Conservation (phyloP, 2,329 filamentous ascomycete species). For the Paraconiothyrium brasiliense region DNA sequence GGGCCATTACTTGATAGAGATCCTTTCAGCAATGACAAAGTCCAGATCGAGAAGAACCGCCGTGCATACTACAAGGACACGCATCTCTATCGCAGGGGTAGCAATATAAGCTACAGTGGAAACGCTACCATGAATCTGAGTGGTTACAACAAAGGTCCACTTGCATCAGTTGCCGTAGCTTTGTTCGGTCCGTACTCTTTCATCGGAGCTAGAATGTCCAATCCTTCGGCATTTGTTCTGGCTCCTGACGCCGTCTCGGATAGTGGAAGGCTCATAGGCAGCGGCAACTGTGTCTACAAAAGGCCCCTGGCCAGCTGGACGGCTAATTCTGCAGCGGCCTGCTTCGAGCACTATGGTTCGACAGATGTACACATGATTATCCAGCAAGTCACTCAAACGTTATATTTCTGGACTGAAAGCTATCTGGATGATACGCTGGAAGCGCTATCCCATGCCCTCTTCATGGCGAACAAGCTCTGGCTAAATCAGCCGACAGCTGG, state of each 20-base stretch:
- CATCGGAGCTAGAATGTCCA: constrained; percentile 12
- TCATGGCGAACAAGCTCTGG: constrained; percentile 19
- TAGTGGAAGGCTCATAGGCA: neutral
- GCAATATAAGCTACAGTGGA: constrained; percentile 6
- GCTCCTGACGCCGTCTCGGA: neutral
- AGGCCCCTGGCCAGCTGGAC: neutral
- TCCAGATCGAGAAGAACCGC: constrained; percentile 1
- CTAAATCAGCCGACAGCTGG: neutral
- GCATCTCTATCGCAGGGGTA: neutral
- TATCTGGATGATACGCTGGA: neutral
- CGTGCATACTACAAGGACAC: neutral
- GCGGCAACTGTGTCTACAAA: neutral
- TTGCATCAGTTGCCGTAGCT: constrained; percentile 18
- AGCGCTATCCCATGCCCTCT: constrained; percentile 5
- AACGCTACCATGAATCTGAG: constrained; percentile 6
- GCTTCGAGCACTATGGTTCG: neutral
- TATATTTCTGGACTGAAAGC: neutral
- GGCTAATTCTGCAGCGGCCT: neutral
- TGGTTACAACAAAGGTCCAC: constrained; percentile 15
- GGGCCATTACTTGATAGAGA: constrained; percentile 23
- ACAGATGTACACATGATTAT: neutral
- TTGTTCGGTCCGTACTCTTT: constrained; percentile 24
- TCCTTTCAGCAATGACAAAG: constrained; percentile 6
- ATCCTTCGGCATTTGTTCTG: constrained; percentile 7
- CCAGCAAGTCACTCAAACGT: neutral